Percentiles rank a stretch among this genome's conserved stretches.
Evolutionary conservation across 441 rosid genomes (phyloP).

Genomic region (Erysimum cheiri): DNA sequence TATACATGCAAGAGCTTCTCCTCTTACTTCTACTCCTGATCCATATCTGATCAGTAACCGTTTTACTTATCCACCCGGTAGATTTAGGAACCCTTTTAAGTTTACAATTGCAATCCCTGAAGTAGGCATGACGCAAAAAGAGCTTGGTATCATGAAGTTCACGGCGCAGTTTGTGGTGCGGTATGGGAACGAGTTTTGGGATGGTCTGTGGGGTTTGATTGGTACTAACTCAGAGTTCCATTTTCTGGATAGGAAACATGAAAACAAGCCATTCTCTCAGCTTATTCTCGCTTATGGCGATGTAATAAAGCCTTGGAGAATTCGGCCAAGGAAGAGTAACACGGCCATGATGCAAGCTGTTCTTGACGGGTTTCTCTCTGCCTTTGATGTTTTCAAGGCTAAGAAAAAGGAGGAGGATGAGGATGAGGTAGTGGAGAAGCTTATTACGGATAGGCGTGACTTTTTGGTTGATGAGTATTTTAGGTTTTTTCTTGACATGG

Average conservation of each 20-base stretch:
- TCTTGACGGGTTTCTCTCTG: no score
- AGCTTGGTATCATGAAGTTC: neutral
- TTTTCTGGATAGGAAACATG: neutral
- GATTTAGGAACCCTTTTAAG: neutral
- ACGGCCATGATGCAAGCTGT: no score
- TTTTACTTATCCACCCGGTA: no score
- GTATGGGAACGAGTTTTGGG: neutral
- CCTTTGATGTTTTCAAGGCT: no score
- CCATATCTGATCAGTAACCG: no score
- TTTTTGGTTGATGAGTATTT: neutral
- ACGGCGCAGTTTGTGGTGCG: neutral
- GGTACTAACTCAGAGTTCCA: neutral
- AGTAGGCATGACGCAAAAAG: neutral
- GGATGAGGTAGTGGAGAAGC: no score
- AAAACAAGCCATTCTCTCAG: neutral
- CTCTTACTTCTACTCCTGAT: neutral
- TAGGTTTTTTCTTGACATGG: neutral
- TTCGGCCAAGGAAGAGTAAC: no score
- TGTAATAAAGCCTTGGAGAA: neutral
- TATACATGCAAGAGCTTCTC: no score
- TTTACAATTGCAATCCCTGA: neutral
- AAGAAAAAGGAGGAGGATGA: no score
- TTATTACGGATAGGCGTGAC: no score
- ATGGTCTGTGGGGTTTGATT: neutral
- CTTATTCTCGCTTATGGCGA: neutral